Conservation (phyloP, 148 eudicot species). For the Silene latifolia region DNA sequence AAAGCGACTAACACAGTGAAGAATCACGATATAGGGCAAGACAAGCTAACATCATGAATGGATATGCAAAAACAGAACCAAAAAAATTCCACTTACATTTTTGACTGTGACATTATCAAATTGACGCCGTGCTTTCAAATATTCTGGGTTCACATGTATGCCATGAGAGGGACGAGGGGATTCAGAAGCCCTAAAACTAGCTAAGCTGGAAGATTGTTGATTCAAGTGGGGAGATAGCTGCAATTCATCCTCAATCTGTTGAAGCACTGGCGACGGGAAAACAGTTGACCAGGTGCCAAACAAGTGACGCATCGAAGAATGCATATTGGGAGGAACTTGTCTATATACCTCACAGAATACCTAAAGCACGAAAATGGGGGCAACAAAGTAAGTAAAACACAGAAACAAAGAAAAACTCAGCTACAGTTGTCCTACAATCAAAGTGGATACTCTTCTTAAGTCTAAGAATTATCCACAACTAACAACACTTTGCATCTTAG, state of each 20-base stretch:
- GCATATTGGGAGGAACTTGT: constrained; percentile 66
- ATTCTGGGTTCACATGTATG: constrained; percentile 94
- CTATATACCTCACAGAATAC: constrained; percentile 81
- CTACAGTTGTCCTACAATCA: not conserved
- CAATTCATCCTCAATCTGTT: constrained; percentile 64
- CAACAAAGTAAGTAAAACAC: constrained; percentile 3
- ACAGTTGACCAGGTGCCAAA: constrained; percentile 95
- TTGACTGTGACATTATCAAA: constrained; percentile 50
- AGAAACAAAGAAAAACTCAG: not conserved
- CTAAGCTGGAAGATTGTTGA: constrained; percentile 50
- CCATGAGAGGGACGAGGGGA: constrained; percentile 97
- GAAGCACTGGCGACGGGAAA: constrained; percentile 74
- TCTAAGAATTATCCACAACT: not conserved
- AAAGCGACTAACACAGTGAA: not conserved
- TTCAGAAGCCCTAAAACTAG: constrained; percentile 63
- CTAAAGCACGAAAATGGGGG: constrained; percentile 25
- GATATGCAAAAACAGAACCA: not conserved
- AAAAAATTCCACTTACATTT: constrained; percentile 43
- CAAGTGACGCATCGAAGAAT: constrained; percentile 77
- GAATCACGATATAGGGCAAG: not conserved
- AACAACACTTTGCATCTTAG: not conserved
- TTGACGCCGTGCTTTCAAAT: constrained; percentile 78
- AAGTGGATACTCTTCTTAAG: not conserved
- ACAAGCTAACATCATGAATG: not conserved
- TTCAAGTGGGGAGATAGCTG: constrained; percentile 53